phyloP scores from a whole-genome alignment of 805 yeast species.

The Monosporozyma siamensis region DNA sequence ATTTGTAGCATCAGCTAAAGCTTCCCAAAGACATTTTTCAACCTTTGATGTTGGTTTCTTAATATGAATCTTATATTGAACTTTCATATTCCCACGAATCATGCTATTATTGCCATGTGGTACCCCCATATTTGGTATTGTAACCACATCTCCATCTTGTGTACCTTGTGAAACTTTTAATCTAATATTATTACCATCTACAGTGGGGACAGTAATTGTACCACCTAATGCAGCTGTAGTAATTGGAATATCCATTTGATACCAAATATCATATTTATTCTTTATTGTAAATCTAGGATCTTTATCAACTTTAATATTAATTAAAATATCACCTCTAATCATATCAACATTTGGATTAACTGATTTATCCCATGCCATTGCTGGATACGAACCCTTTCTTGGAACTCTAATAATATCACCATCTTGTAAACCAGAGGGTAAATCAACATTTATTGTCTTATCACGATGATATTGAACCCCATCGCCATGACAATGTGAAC shows the following conservation, averaged over 20 bases:
- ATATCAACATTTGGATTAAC: constrained; percentile 42
- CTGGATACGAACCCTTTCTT: constrained; percentile 88
- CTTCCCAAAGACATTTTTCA: constrained; percentile 83
- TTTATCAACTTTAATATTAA: constrained; percentile 67
- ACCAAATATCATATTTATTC: constrained; percentile 52
- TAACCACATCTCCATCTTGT: constrained; percentile 61
- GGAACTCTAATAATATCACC: constrained; percentile 78
- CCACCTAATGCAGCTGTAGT: constrained; percentile 98
- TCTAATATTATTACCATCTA: constrained; percentile 68
- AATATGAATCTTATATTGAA: constrained; percentile 61
- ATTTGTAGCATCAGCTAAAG: constrained; percentile 82
- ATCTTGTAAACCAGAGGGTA: constrained; percentile 83
- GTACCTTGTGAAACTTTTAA: constrained; percentile 79
- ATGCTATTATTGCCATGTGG: constrained; percentile 47
- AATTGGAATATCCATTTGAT: constrained; percentile 64
- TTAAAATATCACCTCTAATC: constrained; percentile 78
- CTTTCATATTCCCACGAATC: constrained; percentile 72
- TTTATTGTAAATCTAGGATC: constrained; percentile 63
- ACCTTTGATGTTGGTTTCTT: constrained; percentile 71
- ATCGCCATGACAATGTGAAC: constrained; percentile 77
- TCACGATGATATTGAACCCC: constrained; percentile 60
- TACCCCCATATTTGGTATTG: constrained; percentile 80
- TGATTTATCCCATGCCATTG: constrained; percentile 55
- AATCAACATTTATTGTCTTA: constrained; percentile 67
- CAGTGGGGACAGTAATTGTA: constrained; percentile 78